Evolutionary conservation across 1,284 basidiomycete species (phyloP).

Genomic region (Irpex lacteus): DNA sequence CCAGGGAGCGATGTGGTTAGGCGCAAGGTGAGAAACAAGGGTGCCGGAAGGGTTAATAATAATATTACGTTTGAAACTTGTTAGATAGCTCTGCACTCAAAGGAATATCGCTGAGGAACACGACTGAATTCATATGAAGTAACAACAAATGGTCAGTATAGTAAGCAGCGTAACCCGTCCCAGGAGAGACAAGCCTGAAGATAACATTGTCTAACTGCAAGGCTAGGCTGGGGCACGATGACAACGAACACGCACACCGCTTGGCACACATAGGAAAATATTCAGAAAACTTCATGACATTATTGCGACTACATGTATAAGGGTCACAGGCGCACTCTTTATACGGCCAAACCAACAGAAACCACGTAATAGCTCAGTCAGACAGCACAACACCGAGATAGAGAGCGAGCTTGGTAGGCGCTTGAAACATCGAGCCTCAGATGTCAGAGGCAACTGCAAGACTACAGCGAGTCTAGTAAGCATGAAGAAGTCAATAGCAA

Average conservation of each 20-base stretch:
- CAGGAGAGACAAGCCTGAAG: neutral
- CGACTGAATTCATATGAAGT: neutral
- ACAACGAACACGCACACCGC: neutral
- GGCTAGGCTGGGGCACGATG: neutral
- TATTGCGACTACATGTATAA: neutral
- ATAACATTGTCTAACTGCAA: neutral
- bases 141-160: neutral
- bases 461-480: too few relatives aligned
- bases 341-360: too few relatives aligned
- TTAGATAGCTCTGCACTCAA: neutral
- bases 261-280: neutral
- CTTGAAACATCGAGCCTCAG: too few relatives aligned
- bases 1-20: conserved; percentile 10
- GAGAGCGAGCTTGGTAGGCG: too few relatives aligned
- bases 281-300: neutral
- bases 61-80: neutral
- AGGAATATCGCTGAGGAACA: neutral
- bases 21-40: conserved; percentile 11
- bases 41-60: conserved; percentile 6
- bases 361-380: too few relatives aligned
- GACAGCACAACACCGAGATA: too few relatives aligned
- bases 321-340: too few relatives aligned
- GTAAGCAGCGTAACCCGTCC: neutral
- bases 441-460: too few relatives aligned
- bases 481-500: too few relatives aligned